These are phyloP conservation scores for Coemansia sp. DNA, from an alignment of 192 early-diverging fungal species.

Conservation along the genomic window DNA sequence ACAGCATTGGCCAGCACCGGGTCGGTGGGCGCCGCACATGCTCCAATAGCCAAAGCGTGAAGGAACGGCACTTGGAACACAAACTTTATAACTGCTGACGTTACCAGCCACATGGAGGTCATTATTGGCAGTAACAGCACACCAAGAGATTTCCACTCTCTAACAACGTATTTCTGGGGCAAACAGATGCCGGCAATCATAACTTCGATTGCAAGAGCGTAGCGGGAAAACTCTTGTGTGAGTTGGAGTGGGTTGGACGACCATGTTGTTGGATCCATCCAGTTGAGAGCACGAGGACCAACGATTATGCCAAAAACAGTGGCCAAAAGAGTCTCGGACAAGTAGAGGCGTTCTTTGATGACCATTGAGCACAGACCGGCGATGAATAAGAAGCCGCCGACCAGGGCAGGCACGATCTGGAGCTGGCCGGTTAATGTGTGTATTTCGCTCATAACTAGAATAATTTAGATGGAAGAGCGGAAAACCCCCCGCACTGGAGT, in stretches of 20 bases:
- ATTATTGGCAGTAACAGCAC: slow-evolving; percentile 79
- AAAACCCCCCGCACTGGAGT: neutral
- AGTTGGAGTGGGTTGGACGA: slow-evolving; percentile 52
- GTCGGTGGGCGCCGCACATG: slow-evolving; percentile 89
- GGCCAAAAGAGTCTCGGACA: slow-evolving; percentile 79
- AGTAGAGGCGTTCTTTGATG: slow-evolving; percentile 66
- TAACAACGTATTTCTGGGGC: slow-evolving; percentile 72
- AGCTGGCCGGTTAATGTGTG: slow-evolving; percentile 26
- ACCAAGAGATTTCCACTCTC: slow-evolving; percentile 62
- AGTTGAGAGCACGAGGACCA: slow-evolving; percentile 69
- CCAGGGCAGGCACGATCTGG: slow-evolving; percentile 51
- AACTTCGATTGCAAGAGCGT: slow-evolving; percentile 79
- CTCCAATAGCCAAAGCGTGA: slow-evolving; percentile 72
- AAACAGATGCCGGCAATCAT: slow-evolving; percentile 83
- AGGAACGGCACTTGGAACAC: slow-evolving; percentile 54
- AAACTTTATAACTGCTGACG: slow-evolving; percentile 65
- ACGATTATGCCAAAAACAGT: slow-evolving; percentile 81
- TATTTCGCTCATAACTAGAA: slow-evolving; percentile 34
- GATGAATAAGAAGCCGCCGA: slow-evolving; percentile 71
- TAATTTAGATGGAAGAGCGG: neutral
- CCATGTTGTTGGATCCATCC: slow-evolving; percentile 67
- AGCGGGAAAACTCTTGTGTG: slow-evolving; percentile 69
- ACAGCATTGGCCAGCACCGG: slow-evolving; percentile 93
- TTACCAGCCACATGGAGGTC: slow-evolving; percentile 75
- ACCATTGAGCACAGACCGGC: slow-evolving; percentile 65